Conservation (phyloP, 495 filamentous ascomycete species). For the Glutinoglossum americanum region DNA sequence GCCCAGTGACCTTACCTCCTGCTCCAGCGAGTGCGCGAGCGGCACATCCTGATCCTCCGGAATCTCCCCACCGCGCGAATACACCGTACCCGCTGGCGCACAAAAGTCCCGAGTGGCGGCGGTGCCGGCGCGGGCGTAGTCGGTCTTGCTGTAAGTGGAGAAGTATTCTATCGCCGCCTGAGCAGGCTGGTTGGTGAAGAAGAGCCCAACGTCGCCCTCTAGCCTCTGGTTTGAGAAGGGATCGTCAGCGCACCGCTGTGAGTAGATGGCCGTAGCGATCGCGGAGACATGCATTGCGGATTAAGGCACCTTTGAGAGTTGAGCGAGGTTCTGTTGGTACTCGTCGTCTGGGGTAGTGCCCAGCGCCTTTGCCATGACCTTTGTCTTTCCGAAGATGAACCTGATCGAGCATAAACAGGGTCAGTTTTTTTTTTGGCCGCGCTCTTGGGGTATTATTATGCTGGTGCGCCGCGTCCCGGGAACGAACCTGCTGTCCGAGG, state of each 20-base stretch:
- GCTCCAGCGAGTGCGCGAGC: slow-evolving; percentile 69
- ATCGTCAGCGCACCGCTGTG: neutral
- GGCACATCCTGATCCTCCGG: slow-evolving; percentile 63
- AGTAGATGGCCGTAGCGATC: neutral
- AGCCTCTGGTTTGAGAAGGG: slow-evolving; percentile 26
- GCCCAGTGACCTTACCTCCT: slow-evolving; percentile 62
- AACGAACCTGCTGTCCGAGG: slow-evolving; percentile 52
- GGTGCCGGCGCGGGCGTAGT: slow-evolving; percentile 79
- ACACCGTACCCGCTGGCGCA: slow-evolving; percentile 58
- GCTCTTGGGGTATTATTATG: no score
- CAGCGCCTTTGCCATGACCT: slow-evolving; percentile 88
- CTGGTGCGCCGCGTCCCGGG: neutral
- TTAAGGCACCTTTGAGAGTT: slow-evolving; percentile 20
- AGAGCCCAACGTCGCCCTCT: slow-evolving; percentile 61
- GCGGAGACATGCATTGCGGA: neutral
- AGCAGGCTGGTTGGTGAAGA: slow-evolving; percentile 63
- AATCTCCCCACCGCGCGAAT: slow-evolving; percentile 55
- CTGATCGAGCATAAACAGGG: slow-evolving; percentile 19
- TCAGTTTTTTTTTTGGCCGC: neutral
- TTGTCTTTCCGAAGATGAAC: slow-evolving; percentile 95
- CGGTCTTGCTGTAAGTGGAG: slow-evolving; percentile 37
- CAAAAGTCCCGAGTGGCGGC: slow-evolving; percentile 48
- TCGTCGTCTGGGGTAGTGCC: slow-evolving; percentile 52
- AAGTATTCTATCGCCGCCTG: slow-evolving; percentile 45
- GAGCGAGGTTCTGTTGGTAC: slow-evolving; percentile 48